These are phyloP conservation scores for Talaromyces trachyspermus DNA, from an alignment of 495 filamentous ascomycete species.

Conservation along the genomic window DNA sequence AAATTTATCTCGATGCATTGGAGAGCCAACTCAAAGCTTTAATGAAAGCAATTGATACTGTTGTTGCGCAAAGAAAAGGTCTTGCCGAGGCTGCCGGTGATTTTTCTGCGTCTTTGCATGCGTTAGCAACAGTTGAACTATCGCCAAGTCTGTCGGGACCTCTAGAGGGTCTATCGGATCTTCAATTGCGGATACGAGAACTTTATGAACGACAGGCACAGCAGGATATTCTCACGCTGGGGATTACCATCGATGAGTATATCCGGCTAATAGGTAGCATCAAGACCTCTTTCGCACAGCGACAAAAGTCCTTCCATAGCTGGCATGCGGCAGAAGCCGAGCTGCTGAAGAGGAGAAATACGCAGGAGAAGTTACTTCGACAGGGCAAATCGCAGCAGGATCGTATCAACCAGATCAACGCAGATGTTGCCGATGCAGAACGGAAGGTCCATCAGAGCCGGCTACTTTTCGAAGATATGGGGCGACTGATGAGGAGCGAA, in stretches of 20 bases:
- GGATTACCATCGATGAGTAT: constrained; percentile 97
- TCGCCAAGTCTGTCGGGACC: constrained; percentile 82
- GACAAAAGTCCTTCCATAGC: constrained; percentile 88
- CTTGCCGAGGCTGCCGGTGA: constrained; percentile 89
- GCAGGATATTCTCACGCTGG: constrained; percentile 91
- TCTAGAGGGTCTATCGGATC: constrained; percentile 80
- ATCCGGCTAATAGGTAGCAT: constrained; percentile 89
- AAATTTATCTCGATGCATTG: constrained; percentile 86
- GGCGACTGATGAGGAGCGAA: constrained; percentile 80
- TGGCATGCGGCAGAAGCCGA: constrained; percentile 89
- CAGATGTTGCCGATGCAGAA: constrained; percentile 90
- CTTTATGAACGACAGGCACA: constrained; percentile 95
- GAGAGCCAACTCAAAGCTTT: constrained; percentile 93
- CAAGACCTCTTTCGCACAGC: constrained; percentile 84
- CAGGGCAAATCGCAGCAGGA: constrained; percentile 95
- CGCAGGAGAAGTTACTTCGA: constrained; percentile 84
- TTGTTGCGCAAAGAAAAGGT: constrained; percentile 83
- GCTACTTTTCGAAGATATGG: constrained; percentile 95
- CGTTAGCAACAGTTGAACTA: constrained; percentile 81
- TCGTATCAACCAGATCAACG: constrained; percentile 79
- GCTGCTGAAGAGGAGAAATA: constrained; percentile 73
- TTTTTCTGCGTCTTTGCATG: constrained; percentile 84
- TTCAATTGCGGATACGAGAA: constrained; percentile 88
- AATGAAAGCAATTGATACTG: constrained; percentile 85
- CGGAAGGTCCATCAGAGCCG: constrained; percentile 85